Evolutionary conservation across 176 grass and related monocot genomes (phyloP), one percentile per base, ranked within the genome.

Genomic region (Puya raimondii): DNA sequence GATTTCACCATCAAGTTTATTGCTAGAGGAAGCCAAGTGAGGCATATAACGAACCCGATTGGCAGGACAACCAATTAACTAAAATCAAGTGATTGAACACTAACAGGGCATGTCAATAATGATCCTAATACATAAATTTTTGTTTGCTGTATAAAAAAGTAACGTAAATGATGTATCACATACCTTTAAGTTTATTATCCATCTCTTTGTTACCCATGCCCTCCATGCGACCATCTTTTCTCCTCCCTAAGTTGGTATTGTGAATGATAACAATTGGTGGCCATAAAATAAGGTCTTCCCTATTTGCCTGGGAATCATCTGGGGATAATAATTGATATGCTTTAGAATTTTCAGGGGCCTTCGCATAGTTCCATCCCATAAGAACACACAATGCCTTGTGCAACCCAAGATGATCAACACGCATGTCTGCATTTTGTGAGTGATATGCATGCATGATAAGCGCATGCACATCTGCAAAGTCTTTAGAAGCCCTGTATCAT

Each of bases 171-270:
- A 42, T 20, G 51, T 70, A 75, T 61, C 54, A 82, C 69, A 64
- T 99, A 99, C 94, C 94, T 93, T 81, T 75, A 76, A 99, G 86
- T 85, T 76, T 99, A 79, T 79, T 93, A 86, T 99, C 94, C 89
- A 99, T 99, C 64, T 99, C 94, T 83, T 82, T 99, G 75, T 99
- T 99, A 80, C 84, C 82, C 74, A 99, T 76, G 88, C 87, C 89
- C 80, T 99, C 94, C 48, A 70, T 77, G 57, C 87, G 87, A 27
- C 87, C 94, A 80, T 91, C 94, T 81, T 92, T 86, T 84, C 84
- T 99, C 82, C 70, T 93, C 73, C 89, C 94, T 72, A 83, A 84
- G 51, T 73, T 75, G 73, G 90, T 93, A 65, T 99, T 99, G 71
- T 83, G 84, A 81, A 99, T 84, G 22, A 99, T 80, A 79, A 99